A percentile compares a stretch with the other conserved stretches of the same genome.
phyloP scores from a whole-genome alignment of 2,329 filamentous ascomycete species.

The Verticillium isaacii region DNA sequence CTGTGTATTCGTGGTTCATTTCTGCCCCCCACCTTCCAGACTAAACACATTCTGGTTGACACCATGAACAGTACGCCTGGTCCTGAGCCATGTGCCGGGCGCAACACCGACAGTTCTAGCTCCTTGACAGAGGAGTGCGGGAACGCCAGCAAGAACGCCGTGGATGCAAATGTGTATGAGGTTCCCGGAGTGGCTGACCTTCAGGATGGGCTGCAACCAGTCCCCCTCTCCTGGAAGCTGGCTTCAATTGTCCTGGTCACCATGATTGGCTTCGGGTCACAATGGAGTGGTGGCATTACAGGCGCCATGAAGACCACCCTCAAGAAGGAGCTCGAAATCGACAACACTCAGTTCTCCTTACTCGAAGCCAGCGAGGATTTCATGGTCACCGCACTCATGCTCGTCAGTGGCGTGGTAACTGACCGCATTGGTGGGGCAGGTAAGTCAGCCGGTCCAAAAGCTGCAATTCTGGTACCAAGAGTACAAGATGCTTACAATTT shows the following conservation, averaged over 20 bases:
- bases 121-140: too few species aligned
- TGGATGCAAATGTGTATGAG: neutral
- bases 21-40: too few species aligned
- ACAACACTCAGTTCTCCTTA: constrained; percentile 54
- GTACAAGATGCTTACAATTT: neutral
- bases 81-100: too few species aligned
- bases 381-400: constrained; percentile 53
- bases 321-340: constrained; percentile 56
- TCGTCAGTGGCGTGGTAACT: constrained; percentile 50
- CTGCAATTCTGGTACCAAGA: too few species aligned
- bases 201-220: neutral
- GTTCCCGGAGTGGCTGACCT: neutral
- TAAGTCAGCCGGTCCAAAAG: constrained; percentile 16
- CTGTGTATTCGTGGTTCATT: too few species aligned
- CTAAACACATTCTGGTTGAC: too few species aligned
- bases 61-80: too few species aligned
- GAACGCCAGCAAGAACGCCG: neutral
- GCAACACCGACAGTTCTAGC: too few species aligned
- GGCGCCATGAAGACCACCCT: constrained; percentile 57
- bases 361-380: constrained; percentile 58
- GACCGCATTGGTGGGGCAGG: constrained; percentile 55
- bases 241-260: constrained; percentile 43
- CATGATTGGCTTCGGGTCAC: constrained; percentile 53
- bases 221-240: neutral
- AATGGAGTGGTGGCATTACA: constrained; percentile 57